phyloP scores from a whole-genome alignment of 305 asterid genomes.

The Fraxinus platypoda region DNA sequence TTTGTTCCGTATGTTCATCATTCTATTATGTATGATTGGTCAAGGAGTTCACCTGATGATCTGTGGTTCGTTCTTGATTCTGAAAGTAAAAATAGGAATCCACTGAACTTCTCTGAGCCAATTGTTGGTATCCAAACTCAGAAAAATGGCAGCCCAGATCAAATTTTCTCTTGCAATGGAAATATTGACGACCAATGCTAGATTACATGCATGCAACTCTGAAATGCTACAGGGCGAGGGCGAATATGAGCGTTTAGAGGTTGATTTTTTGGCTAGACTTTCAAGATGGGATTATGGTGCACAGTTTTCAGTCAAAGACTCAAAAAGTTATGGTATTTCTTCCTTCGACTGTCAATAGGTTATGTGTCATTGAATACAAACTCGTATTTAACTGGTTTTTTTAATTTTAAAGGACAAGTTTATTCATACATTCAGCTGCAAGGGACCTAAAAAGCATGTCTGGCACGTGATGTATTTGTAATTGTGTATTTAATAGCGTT shows the following conservation, averaged over 20 bases:
- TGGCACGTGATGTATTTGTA: background rate
- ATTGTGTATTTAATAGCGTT: no score
- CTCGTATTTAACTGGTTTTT: constrained; percentile 32
- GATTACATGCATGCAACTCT: constrained; percentile 46
- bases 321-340: constrained; percentile 35
- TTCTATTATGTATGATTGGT: background rate
- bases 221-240: constrained; percentile 49
- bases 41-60: constrained; percentile 41
- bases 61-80: constrained; percentile 33
- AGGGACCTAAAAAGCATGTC: background rate
- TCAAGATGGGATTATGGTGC: constrained; percentile 48
- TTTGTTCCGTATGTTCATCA: no score
- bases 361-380: constrained; percentile 66
- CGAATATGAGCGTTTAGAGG: constrained; percentile 54
- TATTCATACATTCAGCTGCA: background rate
- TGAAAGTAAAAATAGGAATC: constrained; percentile 44
- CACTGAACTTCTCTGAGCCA: constrained; percentile 48
- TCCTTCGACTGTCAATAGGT: constrained; percentile 58
- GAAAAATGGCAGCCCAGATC: constrained; percentile 36
- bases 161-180: constrained; percentile 36
- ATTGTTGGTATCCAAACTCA: constrained; percentile 39
- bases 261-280: constrained; percentile 35
- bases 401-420: background rate
- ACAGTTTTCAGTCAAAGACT: constrained; percentile 31
- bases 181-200: constrained; percentile 34